phyloP scores from a whole-genome alignment of 176 grass and related monocot genomes.

The Oryza officinalis region DNA sequence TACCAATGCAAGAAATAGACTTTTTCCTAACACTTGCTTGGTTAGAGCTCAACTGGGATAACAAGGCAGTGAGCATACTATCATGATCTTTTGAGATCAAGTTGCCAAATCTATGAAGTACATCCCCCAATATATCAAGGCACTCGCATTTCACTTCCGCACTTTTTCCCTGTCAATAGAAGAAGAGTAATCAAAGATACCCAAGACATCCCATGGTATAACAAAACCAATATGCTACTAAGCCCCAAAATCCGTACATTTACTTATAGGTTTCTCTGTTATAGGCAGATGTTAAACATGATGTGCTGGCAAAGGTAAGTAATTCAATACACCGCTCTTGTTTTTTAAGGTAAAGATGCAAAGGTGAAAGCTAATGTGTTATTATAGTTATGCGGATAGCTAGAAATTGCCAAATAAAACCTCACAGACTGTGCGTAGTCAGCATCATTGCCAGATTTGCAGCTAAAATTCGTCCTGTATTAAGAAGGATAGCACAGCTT shows the following conservation, averaged over 20 bases:
- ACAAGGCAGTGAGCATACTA: conserved; percentile 67
- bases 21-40: conserved; percentile 96
- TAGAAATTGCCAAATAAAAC: not conserved
- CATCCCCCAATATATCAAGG: conserved; percentile 92
- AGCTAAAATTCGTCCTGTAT: not conserved
- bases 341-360: not conserved
- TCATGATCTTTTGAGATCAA: conserved; percentile 87
- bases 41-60: conserved; percentile 75
- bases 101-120: conserved; percentile 88
- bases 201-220: not conserved
- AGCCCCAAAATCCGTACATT: not conserved
- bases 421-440: not conserved
- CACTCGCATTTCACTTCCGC: conserved; percentile 95
- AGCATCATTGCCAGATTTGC: not conserved
- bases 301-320: not conserved
- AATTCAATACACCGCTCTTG: not conserved
- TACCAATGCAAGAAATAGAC: conserved; percentile 93
- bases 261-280: not conserved
- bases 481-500: not conserved
- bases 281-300: not conserved
- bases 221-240: not conserved
- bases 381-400: not conserved
- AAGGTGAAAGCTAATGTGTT: not conserved
- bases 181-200: not conserved
- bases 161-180: conserved; percentile 74